These are phyloP conservation scores for Cystobasidium pallidum DNA, from an alignment of 1,284 basidiomycete genomes.

Conservation along the genomic window DNA sequence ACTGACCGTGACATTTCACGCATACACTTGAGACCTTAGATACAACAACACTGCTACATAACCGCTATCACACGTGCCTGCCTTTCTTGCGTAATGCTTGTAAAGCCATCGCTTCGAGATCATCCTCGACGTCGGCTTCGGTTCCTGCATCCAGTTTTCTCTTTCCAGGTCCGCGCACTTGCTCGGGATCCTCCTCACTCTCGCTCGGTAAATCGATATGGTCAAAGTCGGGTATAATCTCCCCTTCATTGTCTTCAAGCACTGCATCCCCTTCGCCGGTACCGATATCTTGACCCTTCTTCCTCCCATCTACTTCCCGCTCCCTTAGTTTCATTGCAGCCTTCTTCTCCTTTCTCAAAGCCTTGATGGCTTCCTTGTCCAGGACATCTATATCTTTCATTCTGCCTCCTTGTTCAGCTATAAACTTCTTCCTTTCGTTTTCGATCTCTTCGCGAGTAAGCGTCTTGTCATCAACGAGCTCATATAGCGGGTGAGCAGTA, in stretches of 20 bases:
- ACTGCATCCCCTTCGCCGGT: not conserved
- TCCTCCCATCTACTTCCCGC: constrained; percentile 45
- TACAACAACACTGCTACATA: too few relatives aligned
- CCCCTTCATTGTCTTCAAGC: constrained; percentile 7
- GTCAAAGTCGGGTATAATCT: constrained; percentile 30
- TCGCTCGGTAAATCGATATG: constrained; percentile 41
- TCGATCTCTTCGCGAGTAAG: constrained; percentile 68
- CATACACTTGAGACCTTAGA: too few relatives aligned
- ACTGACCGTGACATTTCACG: too few relatives aligned
- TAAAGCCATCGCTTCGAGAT: constrained; percentile 52
- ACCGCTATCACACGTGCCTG: not conserved
- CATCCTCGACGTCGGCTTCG: constrained; percentile 44
- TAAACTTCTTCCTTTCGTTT: constrained; percentile 70
- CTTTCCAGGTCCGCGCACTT: not conserved
- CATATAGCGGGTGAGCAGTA: constrained; percentile 75
- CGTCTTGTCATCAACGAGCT: constrained; percentile 68
- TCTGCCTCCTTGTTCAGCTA: constrained; percentile 70
- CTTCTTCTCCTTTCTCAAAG: constrained; percentile 83
- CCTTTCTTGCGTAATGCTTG: constrained; percentile 46
- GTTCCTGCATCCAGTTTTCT: not conserved
- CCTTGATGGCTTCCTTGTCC: constrained; percentile 81
- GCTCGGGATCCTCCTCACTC: constrained; percentile 5
- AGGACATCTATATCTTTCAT: constrained; percentile 71
- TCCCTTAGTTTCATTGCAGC: constrained; percentile 84
- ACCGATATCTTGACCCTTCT: constrained; percentile 30